These are phyloP conservation scores for Cercophora sp. DNA, from an alignment of 495 filamentous ascomycete genomes.

Conservation along the genomic window DNA sequence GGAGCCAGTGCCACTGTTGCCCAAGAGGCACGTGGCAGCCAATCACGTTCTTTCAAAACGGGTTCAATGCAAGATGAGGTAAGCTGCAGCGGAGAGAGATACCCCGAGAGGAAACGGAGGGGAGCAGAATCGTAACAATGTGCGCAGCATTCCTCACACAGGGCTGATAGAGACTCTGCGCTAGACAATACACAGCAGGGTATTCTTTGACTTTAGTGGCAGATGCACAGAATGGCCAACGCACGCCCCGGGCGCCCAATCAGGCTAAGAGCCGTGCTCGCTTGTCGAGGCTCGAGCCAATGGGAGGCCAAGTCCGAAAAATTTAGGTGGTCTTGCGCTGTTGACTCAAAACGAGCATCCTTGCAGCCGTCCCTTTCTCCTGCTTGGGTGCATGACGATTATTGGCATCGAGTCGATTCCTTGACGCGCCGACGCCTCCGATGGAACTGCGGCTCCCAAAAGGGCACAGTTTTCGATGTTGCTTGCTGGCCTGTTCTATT, in stretches of 20 bases:
- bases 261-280: constrained; percentile 23
- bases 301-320: constrained; percentile 10
- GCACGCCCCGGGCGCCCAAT: constrained; percentile 19
- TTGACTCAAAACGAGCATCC: constrained; percentile 23
- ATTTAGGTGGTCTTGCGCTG: constrained; percentile 17
- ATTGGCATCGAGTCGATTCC: constrained; percentile 14
- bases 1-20: constrained; percentile 14
- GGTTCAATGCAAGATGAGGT: constrained; percentile 19
- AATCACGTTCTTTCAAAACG: constrained; percentile 15
- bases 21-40: constrained; percentile 9
- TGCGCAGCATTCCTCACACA: no score
- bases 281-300: constrained; percentile 20
- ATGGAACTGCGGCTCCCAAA: constrained; percentile 6
- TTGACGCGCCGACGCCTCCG: constrained; percentile 1
- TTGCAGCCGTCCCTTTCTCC: constrained; percentile 14
- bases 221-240: constrained; percentile 19
- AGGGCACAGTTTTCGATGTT: neutral
- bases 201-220: no score
- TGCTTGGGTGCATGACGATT: constrained; percentile 15
- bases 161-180: no score
- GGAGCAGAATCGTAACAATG: neutral
- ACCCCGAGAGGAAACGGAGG: neutral
- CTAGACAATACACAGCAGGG: no score
- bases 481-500: neutral
- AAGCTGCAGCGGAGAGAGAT: constrained; percentile 11